Evolutionary conservation across 2,329 filamentous ascomycete species (phyloP), one percentile per base, ranked within the genome.

Genomic region (Polytolypa hystricis): DNA sequence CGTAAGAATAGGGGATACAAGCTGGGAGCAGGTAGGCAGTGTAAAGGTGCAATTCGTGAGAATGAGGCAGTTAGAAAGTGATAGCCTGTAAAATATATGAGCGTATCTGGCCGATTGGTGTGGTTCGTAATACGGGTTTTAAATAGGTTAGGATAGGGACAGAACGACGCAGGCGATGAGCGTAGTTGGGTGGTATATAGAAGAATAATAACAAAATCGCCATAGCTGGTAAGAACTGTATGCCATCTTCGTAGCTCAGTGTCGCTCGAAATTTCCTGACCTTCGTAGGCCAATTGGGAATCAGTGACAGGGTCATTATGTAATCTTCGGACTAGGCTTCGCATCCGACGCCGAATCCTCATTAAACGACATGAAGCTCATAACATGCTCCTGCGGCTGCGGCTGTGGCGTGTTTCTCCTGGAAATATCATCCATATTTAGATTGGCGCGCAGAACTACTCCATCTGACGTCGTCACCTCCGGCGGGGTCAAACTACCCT

Each of bases 311-410:
- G 21, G 21, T 25, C 21, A 25, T n/a, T 25, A n/a, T 25, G 21
- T 25, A n/a, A n/a, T 25, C n/a, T 25, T n/a, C 7, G 21, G 21
- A 25, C 21, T 25, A 30, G 28, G 14, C 11, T 30, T 9, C 11
- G 9, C 10, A 11, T 16, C 28, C 11, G 28, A 9, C 12, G 17
- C 19, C 15, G 3, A 4, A 23, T 21, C 19, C 17, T 12, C 31
- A 20, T 8, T 6, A 17, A 16, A 35, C 5, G 33, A 27, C 33
- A 35, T 35, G 14, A 35, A 35, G 15, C 33, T 28, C 33, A 35
- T 35, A 20, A 35, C 33, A 27, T 35, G 33, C 4, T 35, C 15
- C 9, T 28, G 16, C 5, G 21, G 12, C 4, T 5, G 12, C 21
- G 8, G 5, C 12, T 20, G 5, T 7, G 11, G 6, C 7, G 21